A percentile compares a stretch with the other conserved stretches of the same genome.
Conservation (phyloP, 1,284 basidiomycete species). For the Meripilus lineatus region DNA sequence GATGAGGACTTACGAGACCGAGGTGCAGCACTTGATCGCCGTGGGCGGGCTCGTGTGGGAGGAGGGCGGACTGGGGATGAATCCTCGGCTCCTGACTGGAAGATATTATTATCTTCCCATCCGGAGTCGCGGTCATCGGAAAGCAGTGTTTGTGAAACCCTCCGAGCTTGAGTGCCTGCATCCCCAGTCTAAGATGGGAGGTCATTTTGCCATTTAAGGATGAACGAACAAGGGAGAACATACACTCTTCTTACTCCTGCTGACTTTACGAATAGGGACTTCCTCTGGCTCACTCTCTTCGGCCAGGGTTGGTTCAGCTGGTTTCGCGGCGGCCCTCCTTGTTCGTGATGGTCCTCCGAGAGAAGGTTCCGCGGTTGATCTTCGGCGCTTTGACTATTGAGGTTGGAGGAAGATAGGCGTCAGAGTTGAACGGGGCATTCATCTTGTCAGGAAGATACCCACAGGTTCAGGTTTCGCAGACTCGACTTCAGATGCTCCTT, state of each 20-base stretch:
- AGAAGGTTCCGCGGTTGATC: slow-evolving; percentile 66
- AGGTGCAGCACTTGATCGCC: slow-evolving; percentile 36
- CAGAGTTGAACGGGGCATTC: neutral
- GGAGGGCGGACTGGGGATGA: slow-evolving; percentile 67
- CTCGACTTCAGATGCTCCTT: slow-evolving; percentile 6
- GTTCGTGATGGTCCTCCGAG: slow-evolving; percentile 49
- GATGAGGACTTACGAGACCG: slow-evolving; percentile 57
- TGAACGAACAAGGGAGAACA: slow-evolving; percentile 14
- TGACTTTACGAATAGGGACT: slow-evolving; percentile 55
- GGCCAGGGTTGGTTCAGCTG: slow-evolving; percentile 40
- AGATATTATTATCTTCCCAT: slow-evolving; percentile 83
- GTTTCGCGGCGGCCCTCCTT: slow-evolving; percentile 29
- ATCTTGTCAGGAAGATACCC: slow-evolving; percentile 18
- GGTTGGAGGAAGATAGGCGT: slow-evolving; percentile 5
- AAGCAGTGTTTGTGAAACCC: slow-evolving; percentile 38
- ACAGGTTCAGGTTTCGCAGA: slow-evolving; percentile 41
- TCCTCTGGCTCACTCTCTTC: slow-evolving; percentile 80
- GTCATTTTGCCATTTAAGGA: slow-evolving; percentile 6
- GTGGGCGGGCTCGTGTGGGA: slow-evolving; percentile 43
- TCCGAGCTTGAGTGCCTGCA: slow-evolving; percentile 45
- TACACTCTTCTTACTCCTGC: slow-evolving; percentile 57
- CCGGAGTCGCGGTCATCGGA: slow-evolving; percentile 58
- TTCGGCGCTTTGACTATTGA: slow-evolving; percentile 50
- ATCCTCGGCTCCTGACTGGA: slow-evolving; percentile 77
- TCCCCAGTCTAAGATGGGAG: slow-evolving; percentile 35